Conservation (phyloP, 2,329 filamentous ascomycete genomes). For the Huntiella bhutanensis region DNA sequence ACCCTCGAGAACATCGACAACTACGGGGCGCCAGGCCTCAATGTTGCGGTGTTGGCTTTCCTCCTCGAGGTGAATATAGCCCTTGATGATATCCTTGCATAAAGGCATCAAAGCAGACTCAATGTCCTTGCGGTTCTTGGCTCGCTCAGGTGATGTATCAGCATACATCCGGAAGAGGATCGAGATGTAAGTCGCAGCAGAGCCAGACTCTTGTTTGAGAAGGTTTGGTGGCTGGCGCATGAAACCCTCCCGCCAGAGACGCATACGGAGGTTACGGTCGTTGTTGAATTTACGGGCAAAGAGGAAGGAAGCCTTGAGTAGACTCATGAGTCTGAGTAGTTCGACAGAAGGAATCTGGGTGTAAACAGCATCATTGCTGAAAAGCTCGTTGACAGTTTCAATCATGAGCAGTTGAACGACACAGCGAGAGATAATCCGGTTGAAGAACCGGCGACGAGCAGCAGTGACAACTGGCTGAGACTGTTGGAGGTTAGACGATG, state of each 20-base stretch:
- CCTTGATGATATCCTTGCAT: conserved; percentile 80
- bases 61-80: conserved; percentile 74
- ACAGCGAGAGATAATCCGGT: conserved; percentile 96
- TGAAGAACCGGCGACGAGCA: conserved; percentile 87
- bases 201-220: conserved; percentile 87
- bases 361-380: conserved; percentile 93
- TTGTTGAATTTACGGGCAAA: conserved; percentile 97
- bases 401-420: conserved; percentile 98
- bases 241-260: conserved; percentile 91
- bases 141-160: conserved; percentile 67
- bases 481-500: conserved; percentile 56
- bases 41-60: conserved; percentile 96
- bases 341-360: conserved; percentile 78
- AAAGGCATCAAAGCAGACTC: conserved; percentile 85
- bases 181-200: conserved; percentile 82
- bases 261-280: conserved; percentile 86
- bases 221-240: conserved; percentile 99
- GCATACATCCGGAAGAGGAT: conserved; percentile 97
- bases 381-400: conserved; percentile 95
- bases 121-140: conserved; percentile 60
- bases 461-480: conserved; percentile 85
- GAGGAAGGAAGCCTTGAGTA: conserved; percentile 88
- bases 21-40: conserved; percentile 87
- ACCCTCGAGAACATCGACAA: conserved; percentile 89
- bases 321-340: conserved; percentile 75